Evolutionary conservation across 2,329 filamentous ascomycete species (phyloP), one percentile per base, ranked within the genome.

Genomic region (Penicillium concentricum): DNA sequence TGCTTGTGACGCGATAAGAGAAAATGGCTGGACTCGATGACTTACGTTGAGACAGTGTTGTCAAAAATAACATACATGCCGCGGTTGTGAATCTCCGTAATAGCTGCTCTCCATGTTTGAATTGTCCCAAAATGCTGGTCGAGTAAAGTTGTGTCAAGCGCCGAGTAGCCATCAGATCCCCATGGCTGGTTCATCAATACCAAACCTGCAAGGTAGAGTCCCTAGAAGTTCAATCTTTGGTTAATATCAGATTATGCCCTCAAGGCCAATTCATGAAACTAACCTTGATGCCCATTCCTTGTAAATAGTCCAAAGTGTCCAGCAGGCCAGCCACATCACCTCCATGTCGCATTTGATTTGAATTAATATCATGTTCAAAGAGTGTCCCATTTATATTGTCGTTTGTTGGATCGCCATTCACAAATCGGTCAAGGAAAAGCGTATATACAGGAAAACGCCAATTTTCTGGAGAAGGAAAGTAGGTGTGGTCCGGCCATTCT

Each of bases 381-480:
- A 77, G 60, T 0, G 84, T 87, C 10, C 78, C 81, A 67, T 87
- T 87, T 42, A 80, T 79, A 63, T 87, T 81, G 67, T 88, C 85
- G 66, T 88, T 88, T 2, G 76, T 77, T 8, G 85, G 85, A 63
- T 88, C 82, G 20, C 85, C 85, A 63, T 88, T 87, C 41, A 86
- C 84, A 64, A 83, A 88, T 57, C 84, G 77, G 68, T 88, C 85
- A 12, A 87, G 71, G 66, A 87, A 86, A 44, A 88, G 73, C 9
- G 84, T 86, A 68, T 88, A 88, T 66, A 87, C 83, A 0, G 86
- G 86, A 59, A 88, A 81, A 26, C 86, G 79, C 86, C 86, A 88
- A 62, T 84, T 87, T 0, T 74, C 68, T 1, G 86, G 85, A 20
- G 84, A 87, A 0, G 76, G 72, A 18, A 73, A 68, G 61, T 83